Evolutionary conservation across 176 grass and related monocot genomes (phyloP), one percentile per base, ranked within the genome.

Genomic region (Areca catechu): DNA sequence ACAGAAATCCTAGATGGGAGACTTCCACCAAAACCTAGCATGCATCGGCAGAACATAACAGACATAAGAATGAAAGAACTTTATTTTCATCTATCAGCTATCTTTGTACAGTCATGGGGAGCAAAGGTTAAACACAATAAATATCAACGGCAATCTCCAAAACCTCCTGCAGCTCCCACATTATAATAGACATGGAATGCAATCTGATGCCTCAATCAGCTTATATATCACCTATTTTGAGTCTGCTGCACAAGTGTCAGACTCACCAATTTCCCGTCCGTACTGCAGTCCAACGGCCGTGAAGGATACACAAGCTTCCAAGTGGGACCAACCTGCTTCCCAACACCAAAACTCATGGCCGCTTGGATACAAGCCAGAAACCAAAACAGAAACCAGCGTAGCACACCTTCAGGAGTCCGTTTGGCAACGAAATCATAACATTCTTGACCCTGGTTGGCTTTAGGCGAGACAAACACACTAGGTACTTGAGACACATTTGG

Each of bases 31-130:
- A 71, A 62, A 5, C 22, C 59, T 60, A 53, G 20, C 59, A 60
- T 59, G 48, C 22, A 23, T 53, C 58, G 20, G 50, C 27, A 28
- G 50, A 24, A 57, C 20, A 49, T 28, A 56, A 47, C 51, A 37
- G 50, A 50, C 76, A 19, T 21, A 63, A 51, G 25, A 56, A 18
- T 28, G 20, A 61, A 64, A 27, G 53, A 69, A 62, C 3, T 49
- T 4, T 74, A 68, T 68, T 71, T 75, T 77, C 76, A 81, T 86
- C 80, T 84, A 89, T 75, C 69, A 62, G 56, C 30, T 74, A 52
- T 78, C 22, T 84, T 75, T 89, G 81, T 89, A 89, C 86, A 89
- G 58, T 85, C 76, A 56, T 24, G 19, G 63, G 68, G 56, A 69
- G 77, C 74, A 80, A 65, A 72, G 19, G 15, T 64, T 4, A 75